Conservation (phyloP, 192 early-diverging fungal genomes). For the Mortierella alpina region DNA sequence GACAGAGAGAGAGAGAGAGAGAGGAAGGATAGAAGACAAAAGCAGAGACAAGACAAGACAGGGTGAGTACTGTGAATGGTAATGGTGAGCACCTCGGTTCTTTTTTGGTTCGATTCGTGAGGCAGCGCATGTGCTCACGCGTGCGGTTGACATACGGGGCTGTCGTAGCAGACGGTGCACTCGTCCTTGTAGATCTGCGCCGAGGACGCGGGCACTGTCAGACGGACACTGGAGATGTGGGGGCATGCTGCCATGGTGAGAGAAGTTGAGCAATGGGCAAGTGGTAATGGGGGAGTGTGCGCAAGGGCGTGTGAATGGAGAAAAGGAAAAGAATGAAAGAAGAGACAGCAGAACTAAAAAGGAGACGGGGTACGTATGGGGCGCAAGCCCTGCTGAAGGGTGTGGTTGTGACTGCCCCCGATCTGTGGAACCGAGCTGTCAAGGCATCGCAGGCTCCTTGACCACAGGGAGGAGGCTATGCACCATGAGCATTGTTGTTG, state of each 20-base stretch:
- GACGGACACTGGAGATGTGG: conserved; percentile 58
- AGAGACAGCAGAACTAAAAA: background rate
- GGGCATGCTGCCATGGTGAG: conserved; percentile 59
- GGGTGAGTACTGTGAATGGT: background rate
- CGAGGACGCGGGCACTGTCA: conserved; percentile 55
- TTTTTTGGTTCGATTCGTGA: background rate
- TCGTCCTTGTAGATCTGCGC: conserved; percentile 91
- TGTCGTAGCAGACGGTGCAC: conserved; percentile 94
- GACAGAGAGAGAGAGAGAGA: background rate
- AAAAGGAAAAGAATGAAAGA: background rate
- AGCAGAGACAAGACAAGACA: background rate
- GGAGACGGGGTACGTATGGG: background rate
- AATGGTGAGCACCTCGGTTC: too few relatives aligned
- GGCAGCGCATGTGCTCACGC: background rate
- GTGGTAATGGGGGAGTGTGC: background rate
- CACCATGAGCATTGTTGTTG: background rate
- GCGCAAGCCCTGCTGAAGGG: too few relatives aligned
- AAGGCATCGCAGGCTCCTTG: too few relatives aligned
- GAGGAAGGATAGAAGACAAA: background rate
- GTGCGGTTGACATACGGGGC: conserved; percentile 23
- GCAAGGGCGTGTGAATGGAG: background rate
- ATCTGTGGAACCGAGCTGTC: too few relatives aligned
- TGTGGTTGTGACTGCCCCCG: too few relatives aligned
- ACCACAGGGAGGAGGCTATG: too few relatives aligned
- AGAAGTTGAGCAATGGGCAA: background rate